Evolutionary conservation across 2,329 filamentous ascomycete species (phyloP).

Genomic region (Acrodontium crateriforme): DNA sequence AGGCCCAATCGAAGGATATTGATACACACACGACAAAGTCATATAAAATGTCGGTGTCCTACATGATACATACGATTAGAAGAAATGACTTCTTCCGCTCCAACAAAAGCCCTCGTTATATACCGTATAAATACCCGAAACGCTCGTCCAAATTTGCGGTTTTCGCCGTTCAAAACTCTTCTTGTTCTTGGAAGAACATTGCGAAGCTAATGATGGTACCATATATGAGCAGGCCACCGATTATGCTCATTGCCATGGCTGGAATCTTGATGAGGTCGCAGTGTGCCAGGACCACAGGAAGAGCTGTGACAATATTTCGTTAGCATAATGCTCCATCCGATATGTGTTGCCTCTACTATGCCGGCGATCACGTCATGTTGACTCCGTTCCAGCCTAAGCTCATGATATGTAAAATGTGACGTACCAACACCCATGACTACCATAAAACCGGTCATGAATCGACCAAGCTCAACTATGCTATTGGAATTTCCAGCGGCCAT

Average conservation of each 20-base stretch:
- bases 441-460: conserved; percentile 89
- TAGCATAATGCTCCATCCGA: neutral
- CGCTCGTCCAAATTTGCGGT: no score
- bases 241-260: conserved; percentile 89
- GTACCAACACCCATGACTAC: conserved; percentile 94
- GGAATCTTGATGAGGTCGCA: conserved; percentile 66
- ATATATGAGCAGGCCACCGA: conserved; percentile 89
- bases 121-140: no score
- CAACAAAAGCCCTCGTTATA: no score
- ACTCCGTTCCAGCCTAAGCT: neutral
- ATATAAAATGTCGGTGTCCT: no score
- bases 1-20: conserved; percentile 1
- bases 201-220: conserved; percentile 96
- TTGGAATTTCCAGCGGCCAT: conserved; percentile 71
- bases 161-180: conserved; percentile 89
- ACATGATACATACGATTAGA: no score
- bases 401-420: conserved; percentile 25
- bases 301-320: conserved; percentile 40
- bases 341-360: neutral
- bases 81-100: no score
- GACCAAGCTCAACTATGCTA: conserved; percentile 79
- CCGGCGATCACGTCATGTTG: neutral
- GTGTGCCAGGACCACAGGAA: conserved; percentile 80
- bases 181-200: conserved; percentile 96
- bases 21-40: no score